Base-by-base conservation (phyloP, 2,329 filamentous ascomycete genomes). In the Arthrocladium fulminans region DNA sequence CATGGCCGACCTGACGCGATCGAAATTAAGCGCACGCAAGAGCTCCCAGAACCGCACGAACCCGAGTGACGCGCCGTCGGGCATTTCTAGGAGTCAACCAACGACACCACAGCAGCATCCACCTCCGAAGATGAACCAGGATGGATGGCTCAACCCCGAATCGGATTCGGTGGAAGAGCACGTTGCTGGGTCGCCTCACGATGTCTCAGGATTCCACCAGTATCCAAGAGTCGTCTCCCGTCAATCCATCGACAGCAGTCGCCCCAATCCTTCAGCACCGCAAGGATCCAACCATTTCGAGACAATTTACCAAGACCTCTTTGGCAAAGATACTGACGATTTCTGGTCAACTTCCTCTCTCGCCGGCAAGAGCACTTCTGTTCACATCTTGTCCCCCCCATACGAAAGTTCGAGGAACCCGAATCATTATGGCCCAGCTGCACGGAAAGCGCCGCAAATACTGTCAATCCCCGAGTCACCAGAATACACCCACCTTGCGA, bases 71-170 rank as follows among this genome's bases (percentile, higher is more conserved):
- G n/a, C n/a, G n/a, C n/a, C n/a, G n/a, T n/a, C n/a, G n/a, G n/a
- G n/a, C n/a, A n/a, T n/a, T n/a, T n/a, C n/a, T n/a, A n/a, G n/a
- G n/a, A n/a, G n/a, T n/a, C n/a, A n/a, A 25, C 39, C 39, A 13
- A 9, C 15, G 12, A 25, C 22, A 15, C 19, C 22, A 25, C 22
- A 42, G 19, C 13, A 17, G 13, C n/a, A n/a, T n/a, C 39, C 22
- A 42, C 39, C 22, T 27, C 39, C 6, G 17, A 15, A 10, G 22
- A 27, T 8, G 39, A 42, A 25, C 8, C 8, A 24, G 3, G 29
- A 35, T n/a, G 37, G 29, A 13, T 45, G 42, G 42, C 42, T 45
- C 7, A 35, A 45, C 29, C n/a, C 24, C 19, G 42, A 45, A 20
- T 35, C 29, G 3, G 19, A 45, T 8, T 45, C 29, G 12, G 30